Conservation (phyloP, 2,329 filamentous ascomycete species). For the Rhinocladiella mackenziei region DNA sequence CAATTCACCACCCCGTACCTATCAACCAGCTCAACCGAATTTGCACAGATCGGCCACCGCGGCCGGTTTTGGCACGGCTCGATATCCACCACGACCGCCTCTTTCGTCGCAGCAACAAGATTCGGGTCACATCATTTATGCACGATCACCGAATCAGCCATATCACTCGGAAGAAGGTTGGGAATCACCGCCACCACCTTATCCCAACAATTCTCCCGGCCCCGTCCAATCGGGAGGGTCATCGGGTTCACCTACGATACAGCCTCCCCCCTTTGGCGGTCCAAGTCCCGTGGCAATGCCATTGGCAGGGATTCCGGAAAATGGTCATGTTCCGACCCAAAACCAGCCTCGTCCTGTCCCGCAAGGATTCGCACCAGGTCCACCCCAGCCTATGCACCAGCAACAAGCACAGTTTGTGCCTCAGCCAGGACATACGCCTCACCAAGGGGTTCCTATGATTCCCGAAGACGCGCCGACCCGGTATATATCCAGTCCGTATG, state of each 20-base stretch:
- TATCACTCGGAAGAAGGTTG: slow-evolving; percentile 18
- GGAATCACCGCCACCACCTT: slow-evolving; percentile 29
- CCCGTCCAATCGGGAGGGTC: slow-evolving; percentile 4
- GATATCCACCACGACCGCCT: slow-evolving; percentile 52
- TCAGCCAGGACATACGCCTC: slow-evolving; percentile 3
- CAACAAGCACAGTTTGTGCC: slow-evolving; percentile 30
- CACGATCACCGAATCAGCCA: slow-evolving; percentile 5
- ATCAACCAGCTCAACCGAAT: slow-evolving; percentile 10
- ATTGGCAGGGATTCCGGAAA: slow-evolving; percentile 20
- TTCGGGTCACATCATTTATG: slow-evolving; percentile 7
- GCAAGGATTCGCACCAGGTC: slow-evolving; percentile 6
- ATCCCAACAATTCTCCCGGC: slow-evolving; percentile 10
- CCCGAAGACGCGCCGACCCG: neutral
- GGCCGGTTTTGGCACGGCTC: slow-evolving; percentile 64
- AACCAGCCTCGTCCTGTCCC: slow-evolving; percentile 2
- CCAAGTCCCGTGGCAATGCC: slow-evolving; percentile 3
- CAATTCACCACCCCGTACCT: slow-evolving; percentile 3
- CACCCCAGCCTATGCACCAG: slow-evolving; percentile 1
- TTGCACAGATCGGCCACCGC: slow-evolving; percentile 42
- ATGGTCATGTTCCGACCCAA: slow-evolving; percentile 4
- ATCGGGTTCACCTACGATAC: slow-evolving; percentile 14
- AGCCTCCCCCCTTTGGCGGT: slow-evolving; percentile 8
- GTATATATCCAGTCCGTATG: neutral
- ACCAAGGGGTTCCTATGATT: neutral
- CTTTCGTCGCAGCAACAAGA: slow-evolving; percentile 22